Base-by-base conservation (phyloP, 495 filamentous ascomycete species). In the Podospora sp. region DNA sequence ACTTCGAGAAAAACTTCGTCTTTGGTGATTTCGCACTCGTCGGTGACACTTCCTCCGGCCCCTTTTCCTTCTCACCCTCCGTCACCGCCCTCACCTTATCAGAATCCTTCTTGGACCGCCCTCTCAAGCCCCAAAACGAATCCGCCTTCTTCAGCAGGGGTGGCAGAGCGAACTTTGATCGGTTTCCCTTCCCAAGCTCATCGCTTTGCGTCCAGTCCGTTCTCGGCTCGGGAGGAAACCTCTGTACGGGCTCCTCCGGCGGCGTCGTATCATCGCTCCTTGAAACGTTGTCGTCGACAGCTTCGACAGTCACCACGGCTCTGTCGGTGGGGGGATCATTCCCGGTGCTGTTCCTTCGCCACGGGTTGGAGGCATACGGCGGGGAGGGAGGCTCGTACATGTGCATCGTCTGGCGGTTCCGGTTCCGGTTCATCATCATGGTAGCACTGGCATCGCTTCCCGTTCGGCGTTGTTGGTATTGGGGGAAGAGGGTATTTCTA, bases 201-300 rank as follows among this genome's bases (percentile, higher is more conserved):
- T 82, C 81, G 69, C 77, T 79, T 71, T 82, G 79, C 61, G 79
- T 78, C 81, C 81, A 83, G 68, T 83, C 81, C 56, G 79, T 77
- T 33, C 80, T 77, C 18, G 57, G 26, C 49, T 77, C 76, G 35
- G 57, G 9, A 1, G n/a, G 24, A 14, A 16, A 21, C 26, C 26
- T 9, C n/a, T 36, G 20, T 26, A 21, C 57, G 18, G 14, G 20
- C 25, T 36, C 20, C n/a, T 36, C 57, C 57, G 1, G 21, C 35
- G 12, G 49, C 11, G 26, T 74, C 65, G 40, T 46, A 2, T 18
- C 40, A 18, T 46, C 40, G 12, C 40, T 46, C 11, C 40, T 11
- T 18, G 40, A 14, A 2, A 18, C 16, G 40, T 18, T 11, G 12
- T 46, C 40, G 2, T 12, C 40, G 11, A 46, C 40, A 14, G 40